phyloP scores from a whole-genome alignment of 345 rosid genomes.

The Aquilaria sinensis region DNA sequence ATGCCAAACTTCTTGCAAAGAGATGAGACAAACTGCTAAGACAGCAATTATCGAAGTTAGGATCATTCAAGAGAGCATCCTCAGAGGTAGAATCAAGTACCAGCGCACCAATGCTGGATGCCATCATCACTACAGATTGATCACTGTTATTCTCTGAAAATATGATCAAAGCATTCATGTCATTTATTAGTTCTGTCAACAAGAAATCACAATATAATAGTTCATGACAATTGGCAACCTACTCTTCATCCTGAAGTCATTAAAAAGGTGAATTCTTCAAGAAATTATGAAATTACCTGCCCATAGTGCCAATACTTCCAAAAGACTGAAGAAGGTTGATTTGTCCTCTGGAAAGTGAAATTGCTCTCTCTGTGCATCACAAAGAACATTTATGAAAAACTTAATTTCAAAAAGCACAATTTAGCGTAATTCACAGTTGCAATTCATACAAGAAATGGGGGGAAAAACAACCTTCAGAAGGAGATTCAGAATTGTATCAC shows the following conservation, averaged over 20 bases:
- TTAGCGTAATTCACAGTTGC: not conserved
- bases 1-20: conserved; percentile 52
- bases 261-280: not conserved
- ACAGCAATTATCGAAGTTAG: conserved; percentile 29
- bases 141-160: conserved; percentile 43
- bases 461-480: conserved; percentile 63
- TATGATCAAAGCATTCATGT: not conserved
- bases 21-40: conserved; percentile 36
- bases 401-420: not conserved
- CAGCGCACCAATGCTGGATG: conserved; percentile 68
- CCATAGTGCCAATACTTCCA: conserved; percentile 65
- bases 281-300: conserved; percentile 38
- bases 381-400: conserved; percentile 8
- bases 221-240: not conserved
- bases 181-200: not conserved
- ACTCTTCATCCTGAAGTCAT: not conserved
- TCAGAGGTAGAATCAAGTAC: conserved; percentile 68
- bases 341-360: conserved; percentile 36
- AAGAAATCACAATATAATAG: not conserved
- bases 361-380: conserved; percentile 40
- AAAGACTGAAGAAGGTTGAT: conserved; percentile 30
- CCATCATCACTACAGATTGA: conserved; percentile 56
- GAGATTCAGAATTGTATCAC: conserved; percentile 77
- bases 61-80: conserved; percentile 53
- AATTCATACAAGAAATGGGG: not conserved